These are phyloP conservation scores for Cetraspora pellucida DNA, from an alignment of 192 early-diverging fungal species.

Conservation along the genomic window DNA sequence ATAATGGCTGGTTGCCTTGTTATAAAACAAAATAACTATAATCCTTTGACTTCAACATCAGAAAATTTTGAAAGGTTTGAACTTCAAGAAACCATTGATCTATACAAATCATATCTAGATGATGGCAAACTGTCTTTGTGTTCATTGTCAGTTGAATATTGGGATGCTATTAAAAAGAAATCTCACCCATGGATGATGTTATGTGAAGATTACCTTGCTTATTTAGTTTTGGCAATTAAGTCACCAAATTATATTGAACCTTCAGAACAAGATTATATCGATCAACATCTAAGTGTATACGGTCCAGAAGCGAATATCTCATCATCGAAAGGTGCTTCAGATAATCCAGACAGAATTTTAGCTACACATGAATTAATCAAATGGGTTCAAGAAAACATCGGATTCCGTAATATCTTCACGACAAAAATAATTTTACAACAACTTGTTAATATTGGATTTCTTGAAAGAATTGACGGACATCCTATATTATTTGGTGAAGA, in stretches of 20 bases:
- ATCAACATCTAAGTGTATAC: slow-evolving; percentile 4
- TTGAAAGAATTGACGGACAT: slow-evolving; percentile 56
- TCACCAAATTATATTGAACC: slow-evolving; percentile 32
- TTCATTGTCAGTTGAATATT: slow-evolving; percentile 38
- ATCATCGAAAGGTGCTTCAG: background rate
- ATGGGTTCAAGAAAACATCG: slow-evolving; percentile 44
- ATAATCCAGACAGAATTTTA: slow-evolving; percentile 30
- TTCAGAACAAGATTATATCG: background rate
- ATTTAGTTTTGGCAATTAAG: slow-evolving; percentile 53
- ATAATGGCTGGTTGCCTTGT: slow-evolving; percentile 43
- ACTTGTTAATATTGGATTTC: slow-evolving; percentile 55
- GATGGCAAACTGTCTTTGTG: slow-evolving; percentile 26
- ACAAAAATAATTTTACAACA: slow-evolving; percentile 54
- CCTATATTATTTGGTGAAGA: slow-evolving; percentile 39
- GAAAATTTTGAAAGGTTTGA: slow-evolving; percentile 36
- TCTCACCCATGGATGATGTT: slow-evolving; percentile 31
- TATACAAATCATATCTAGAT: slow-evolving; percentile 35
- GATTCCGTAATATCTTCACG: slow-evolving; percentile 40
- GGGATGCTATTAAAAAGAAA: slow-evolving; percentile 33
- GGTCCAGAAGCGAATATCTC: background rate
- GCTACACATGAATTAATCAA: slow-evolving; percentile 37
- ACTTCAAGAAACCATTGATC: slow-evolving; percentile 31
- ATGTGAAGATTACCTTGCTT: slow-evolving; percentile 49
- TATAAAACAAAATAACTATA: slow-evolving; percentile 25
- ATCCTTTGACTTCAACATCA: slow-evolving; percentile 33